A percentile compares a stretch with the other conserved stretches of the same genome.
Conservation (phyloP, 768 basidiomycete genomes). For the Amanita jacksonii region DNA sequence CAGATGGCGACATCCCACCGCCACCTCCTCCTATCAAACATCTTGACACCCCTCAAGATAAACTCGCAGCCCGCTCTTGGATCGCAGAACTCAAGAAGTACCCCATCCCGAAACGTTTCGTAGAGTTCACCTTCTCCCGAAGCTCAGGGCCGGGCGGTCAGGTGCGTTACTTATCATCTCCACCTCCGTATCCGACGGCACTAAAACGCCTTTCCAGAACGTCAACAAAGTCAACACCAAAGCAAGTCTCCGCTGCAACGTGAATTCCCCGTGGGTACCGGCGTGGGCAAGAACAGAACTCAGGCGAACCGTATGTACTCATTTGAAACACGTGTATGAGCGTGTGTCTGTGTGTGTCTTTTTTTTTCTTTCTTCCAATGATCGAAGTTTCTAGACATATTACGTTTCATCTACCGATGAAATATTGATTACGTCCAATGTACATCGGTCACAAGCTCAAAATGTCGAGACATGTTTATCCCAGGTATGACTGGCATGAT, state of each 20-base stretch:
- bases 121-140: conserved; percentile 60
- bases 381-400: conserved; percentile 35
- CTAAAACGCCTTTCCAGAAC: conserved; percentile 37
- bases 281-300: conserved; percentile 47
- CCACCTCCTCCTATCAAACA: conserved; percentile 31
- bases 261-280: conserved; percentile 61
- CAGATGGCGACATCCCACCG: conserved; percentile 19
- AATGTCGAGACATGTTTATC: conserved; percentile 64
- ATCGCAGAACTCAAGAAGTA: conserved; percentile 34
- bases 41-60: conserved; percentile 31
- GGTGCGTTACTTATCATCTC: conserved; percentile 25
- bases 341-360: too few relatives aligned
- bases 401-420: conserved; percentile 62
- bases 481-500: conserved; percentile 39
- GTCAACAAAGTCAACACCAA: conserved; percentile 90
- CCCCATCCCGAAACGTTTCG: conserved; percentile 39
- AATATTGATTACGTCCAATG: conserved; percentile 58
- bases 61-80: conserved; percentile 45
- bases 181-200: neutral
- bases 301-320: conserved; percentile 35
- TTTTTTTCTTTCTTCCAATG: neutral
- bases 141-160: conserved; percentile 85
- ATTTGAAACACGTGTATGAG: too few relatives aligned
- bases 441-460: conserved; percentile 67
- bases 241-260: conserved; percentile 49